Evolutionary conservation across 2,329 filamentous ascomycete genomes (phyloP), one percentile per base, ranked within the genome.

Genomic region (Cladophialophora yegresii): DNA sequence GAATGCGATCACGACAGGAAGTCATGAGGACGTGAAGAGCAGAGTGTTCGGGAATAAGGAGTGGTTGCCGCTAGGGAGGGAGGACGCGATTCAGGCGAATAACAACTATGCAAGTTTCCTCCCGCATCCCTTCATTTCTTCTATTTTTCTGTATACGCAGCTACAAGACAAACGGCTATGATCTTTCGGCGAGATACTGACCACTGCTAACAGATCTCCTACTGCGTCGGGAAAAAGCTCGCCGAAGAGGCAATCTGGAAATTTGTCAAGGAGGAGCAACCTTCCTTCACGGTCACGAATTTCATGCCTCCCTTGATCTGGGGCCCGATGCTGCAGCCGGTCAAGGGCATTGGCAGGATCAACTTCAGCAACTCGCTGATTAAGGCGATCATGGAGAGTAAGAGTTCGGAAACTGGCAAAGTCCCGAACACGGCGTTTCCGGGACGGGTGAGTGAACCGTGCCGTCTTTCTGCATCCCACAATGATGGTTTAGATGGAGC

Each of bases 341-440:
- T 92, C 1, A 82, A 86, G 64, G 82, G 79, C 28, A 78, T 89
- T 0, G 83, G 85, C n/a, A 79, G 78, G 1, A 78, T 92, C 67
- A 92, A 92, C 76, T 89, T 88, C 1, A 90, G 87, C n/a, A 92
- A 91, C 73, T 81, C 86, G 69, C 84, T 87, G 30, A 82, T 91
- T 61, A 79, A 84, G 9, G 82, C 87, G 66, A 67, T 66, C 50
- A 55, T 67, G 43, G 63, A 64, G 36, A 61, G 61, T 53, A 62
- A 49, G 26, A 64, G 60, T 20, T 53, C 57, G 5, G 61, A 67
- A 36, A 54, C 54, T 13, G 64, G 57, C 3, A 67, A 64, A 47
- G 64, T 67, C 9, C 61, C 61, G 23, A 54, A 43, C 16, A 64
- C 64, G 23, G 62, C 59, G 45, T 64, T 63, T 13, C 61, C 64